Percentiles rank a stretch among this genome's conserved stretches.
Conservation (phyloP, 352 stramenopile species). For the Pythium dissimile region DNA sequence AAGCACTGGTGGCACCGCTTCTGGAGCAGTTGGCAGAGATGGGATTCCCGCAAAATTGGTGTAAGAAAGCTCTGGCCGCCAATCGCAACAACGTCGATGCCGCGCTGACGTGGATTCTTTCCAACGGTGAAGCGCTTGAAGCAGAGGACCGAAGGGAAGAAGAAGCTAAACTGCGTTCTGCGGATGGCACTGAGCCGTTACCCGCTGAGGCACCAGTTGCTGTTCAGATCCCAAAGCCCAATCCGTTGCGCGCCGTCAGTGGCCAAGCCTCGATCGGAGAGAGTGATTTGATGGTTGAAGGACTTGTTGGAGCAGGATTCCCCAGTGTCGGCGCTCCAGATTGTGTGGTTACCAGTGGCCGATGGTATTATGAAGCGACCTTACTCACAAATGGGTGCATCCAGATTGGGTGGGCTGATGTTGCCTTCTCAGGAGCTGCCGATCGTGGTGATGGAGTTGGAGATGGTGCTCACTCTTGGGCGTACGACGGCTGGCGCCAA, state of each 20-base stretch:
- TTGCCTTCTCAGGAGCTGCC: conserved; percentile 83
- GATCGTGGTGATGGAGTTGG: conserved; percentile 90
- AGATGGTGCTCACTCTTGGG: conserved; percentile 90
- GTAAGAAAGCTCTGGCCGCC: conserved; percentile 84
- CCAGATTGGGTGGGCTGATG: conserved; percentile 92
- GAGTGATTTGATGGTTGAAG: conserved; percentile 82
- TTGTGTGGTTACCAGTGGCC: conserved; percentile 68
- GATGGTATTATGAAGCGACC: conserved; percentile 93
- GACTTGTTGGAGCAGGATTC: conserved; percentile 80
- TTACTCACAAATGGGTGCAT: conserved; percentile 91
- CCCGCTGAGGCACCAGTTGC: background rate
- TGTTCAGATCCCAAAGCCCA: conserved; percentile 40
- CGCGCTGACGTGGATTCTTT: conserved; percentile 91
- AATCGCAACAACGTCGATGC: conserved; percentile 90
- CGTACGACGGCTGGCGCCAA: conserved; percentile 91
- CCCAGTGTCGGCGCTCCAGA: conserved; percentile 79
- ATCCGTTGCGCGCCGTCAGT: conserved; percentile 80
- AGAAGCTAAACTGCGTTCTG: conserved; percentile 42
- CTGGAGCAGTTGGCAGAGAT: conserved; percentile 90
- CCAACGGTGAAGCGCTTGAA: conserved; percentile 86
- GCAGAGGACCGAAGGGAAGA: conserved; percentile 86
- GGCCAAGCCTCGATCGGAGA: conserved; percentile 85
- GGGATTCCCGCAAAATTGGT: conserved; percentile 92
- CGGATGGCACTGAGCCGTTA: conserved; percentile 2
- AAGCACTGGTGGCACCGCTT: conserved; percentile 46